Conservation (phyloP, 345 rosid species). For the Rhizophora apiculata region DNA sequence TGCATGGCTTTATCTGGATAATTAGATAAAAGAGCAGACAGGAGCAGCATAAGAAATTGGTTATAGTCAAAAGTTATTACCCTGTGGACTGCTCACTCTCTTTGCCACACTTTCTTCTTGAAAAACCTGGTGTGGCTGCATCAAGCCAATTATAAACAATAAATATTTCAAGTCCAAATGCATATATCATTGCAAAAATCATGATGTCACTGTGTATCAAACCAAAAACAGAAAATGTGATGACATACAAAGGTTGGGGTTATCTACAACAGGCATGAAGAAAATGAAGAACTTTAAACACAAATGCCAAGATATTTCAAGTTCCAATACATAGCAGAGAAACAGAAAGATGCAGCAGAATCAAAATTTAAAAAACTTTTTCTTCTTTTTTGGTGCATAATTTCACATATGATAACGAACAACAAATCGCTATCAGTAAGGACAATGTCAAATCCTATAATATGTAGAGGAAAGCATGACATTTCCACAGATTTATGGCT, state of each 20-base stretch:
- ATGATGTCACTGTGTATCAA: conserved; percentile 2
- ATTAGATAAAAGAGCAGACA: conserved; percentile 2
- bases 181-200: neutral
- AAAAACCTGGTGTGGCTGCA: conserved; percentile 33
- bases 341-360: too few relatives aligned
- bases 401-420: neutral
- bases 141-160: conserved; percentile 11
- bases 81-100: conserved; percentile 39
- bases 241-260: neutral
- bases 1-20: neutral
- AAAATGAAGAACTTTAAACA: neutral
- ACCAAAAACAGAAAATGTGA: neutral
- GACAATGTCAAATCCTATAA: too few relatives aligned
- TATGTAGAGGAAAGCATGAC: too few relatives aligned
- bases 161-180: too few relatives aligned
- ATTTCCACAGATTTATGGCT: too few relatives aligned
- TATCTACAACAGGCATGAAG: too few relatives aligned
- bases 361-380: neutral
- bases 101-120: conserved; percentile 27
- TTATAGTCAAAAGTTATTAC: conserved; percentile 33
- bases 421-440: neutral
- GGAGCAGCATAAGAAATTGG: conserved; percentile 10
- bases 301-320: too few relatives aligned
- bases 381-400: neutral
- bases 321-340: too few relatives aligned